Evolutionary conservation across 31 red algal species (phyloP).

Genomic region (Asparagopsis taxiformis): DNA sequence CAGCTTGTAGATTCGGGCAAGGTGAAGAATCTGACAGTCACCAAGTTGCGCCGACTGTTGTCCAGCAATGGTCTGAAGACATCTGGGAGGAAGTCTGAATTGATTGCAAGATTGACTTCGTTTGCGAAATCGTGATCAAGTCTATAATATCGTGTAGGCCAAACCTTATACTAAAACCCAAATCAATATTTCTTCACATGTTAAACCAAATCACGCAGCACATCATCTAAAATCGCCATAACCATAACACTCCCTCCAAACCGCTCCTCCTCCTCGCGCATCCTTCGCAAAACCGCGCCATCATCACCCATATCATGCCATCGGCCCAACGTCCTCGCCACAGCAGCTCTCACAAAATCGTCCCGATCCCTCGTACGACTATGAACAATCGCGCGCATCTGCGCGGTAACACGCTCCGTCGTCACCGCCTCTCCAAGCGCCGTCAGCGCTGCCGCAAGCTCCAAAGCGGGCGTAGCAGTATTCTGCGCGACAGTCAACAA

Average conservation of each 20-base stretch:
- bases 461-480: constrained; percentile 30
- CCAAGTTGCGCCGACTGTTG: constrained; percentile 44
- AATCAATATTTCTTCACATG: not conserved
- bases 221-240: constrained; percentile 31
- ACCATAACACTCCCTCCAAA: constrained; percentile 34
- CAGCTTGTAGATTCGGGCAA: constrained; percentile 50
- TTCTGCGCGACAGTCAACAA: constrained; percentile 32
- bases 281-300: constrained; percentile 6
- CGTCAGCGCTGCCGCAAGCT: constrained; percentile 43
- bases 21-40: constrained; percentile 66
- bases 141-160: too few species aligned
- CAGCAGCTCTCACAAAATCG: constrained; percentile 53
- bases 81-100: constrained; percentile 59
- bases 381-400: constrained; percentile 15
- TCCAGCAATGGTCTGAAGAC: constrained; percentile 61
- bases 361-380: constrained; percentile 37
- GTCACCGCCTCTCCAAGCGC: constrained; percentile 35
- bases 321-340: constrained; percentile 40
- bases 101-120: constrained; percentile 62
- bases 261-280: constrained; percentile 19
- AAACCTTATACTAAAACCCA: not conserved
- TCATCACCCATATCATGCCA: constrained; percentile 27
- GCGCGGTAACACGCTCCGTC: not conserved
- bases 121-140: constrained; percentile 36
- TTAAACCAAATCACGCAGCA: constrained; percentile 1